Conservation (phyloP, 1,139 yeast genomes). For the Protomyces inundatus region DNA sequence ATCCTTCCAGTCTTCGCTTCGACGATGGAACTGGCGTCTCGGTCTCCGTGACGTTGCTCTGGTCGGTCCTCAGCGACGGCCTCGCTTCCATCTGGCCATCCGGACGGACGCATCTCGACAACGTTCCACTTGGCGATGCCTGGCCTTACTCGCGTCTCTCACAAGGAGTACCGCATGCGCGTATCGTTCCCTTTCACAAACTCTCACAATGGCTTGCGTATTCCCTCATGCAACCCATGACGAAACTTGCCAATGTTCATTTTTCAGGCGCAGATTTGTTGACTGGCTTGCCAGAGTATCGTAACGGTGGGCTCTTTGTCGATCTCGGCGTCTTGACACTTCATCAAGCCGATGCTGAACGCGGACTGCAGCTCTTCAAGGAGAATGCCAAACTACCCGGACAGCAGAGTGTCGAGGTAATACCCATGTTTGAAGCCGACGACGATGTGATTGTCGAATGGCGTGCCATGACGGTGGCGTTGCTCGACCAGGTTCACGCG, state of each 20-base stretch:
- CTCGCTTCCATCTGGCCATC: conserved; percentile 55
- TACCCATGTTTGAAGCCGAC: conserved; percentile 51
- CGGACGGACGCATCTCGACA: conserved; percentile 45
- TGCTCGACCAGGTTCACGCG: conserved; percentile 49
- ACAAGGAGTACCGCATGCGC: conserved; percentile 35
- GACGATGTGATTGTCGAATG: conserved; percentile 61
- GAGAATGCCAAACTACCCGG: conserved; percentile 30
- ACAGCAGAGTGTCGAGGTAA: conserved; percentile 34
- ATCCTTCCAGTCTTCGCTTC: conserved; percentile 28
- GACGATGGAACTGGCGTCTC: conserved; percentile 19
- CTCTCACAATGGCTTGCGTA: conserved; percentile 60
- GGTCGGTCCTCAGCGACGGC: conserved; percentile 52
- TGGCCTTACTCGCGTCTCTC: conserved; percentile 46
- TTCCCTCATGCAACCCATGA: conserved; percentile 51
- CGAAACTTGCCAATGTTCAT: conserved; percentile 42
- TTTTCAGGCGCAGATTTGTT: conserved; percentile 46
- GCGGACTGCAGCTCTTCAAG: conserved; percentile 41
- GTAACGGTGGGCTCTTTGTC: conserved; percentile 57
- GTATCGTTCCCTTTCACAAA: conserved; percentile 55
- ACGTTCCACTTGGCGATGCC: conserved; percentile 53
- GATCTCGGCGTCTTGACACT: conserved; percentile 50
- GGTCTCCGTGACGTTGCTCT: conserved; percentile 42
- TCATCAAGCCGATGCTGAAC: conserved; percentile 41
- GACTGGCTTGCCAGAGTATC: conserved; percentile 60
- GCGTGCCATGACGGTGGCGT: conserved; percentile 55